Evolutionary conservation across 1,139 yeast species (phyloP).

Genomic region (Starmera stellimalicola): DNA sequence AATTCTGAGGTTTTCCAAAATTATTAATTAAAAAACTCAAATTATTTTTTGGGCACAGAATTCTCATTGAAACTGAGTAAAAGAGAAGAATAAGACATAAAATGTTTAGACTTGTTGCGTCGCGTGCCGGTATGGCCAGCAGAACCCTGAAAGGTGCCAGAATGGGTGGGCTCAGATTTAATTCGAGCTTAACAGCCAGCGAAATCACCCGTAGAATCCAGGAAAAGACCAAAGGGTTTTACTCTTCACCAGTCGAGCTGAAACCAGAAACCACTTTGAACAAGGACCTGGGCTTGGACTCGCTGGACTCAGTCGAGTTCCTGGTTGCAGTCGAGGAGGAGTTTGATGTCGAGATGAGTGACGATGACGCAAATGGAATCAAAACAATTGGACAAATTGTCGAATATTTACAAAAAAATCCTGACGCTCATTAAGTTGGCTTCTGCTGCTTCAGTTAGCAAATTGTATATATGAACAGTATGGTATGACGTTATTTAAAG

Average conservation of each 20-base stretch:
- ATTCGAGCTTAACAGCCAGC: conserved; percentile 16
- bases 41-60: too few relatives aligned
- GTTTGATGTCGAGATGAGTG: conserved; percentile 63
- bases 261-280: conserved; percentile 21
- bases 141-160: conserved; percentile 4
- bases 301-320: conserved; percentile 63
- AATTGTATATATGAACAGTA: too few relatives aligned
- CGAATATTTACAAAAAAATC: conserved; percentile 37
- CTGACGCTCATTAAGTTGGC: conserved; percentile 21
- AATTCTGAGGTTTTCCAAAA: too few relatives aligned
- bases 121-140: conserved; percentile 3
- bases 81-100: background rate
- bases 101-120: background rate
- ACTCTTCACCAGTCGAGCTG: conserved; percentile 19
- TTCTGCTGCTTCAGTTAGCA: too few relatives aligned
- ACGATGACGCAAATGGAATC: conserved; percentile 54
- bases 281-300: conserved; percentile 55
- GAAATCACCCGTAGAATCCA: conserved; percentile 20
- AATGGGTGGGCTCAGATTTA: conserved; percentile 12
- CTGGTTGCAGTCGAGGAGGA: conserved; percentile 66
- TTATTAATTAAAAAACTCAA: too few relatives aligned
- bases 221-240: conserved; percentile 17
- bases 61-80: too few relatives aligned
- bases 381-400: conserved; percentile 64
- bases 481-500: too few relatives aligned